A percentile compares a stretch with the other conserved stretches of the same genome.
These are phyloP conservation scores for Herpotrichia juniperi DNA, from an alignment of 2,329 filamentous ascomycete genomes.

Conservation along the genomic window DNA sequence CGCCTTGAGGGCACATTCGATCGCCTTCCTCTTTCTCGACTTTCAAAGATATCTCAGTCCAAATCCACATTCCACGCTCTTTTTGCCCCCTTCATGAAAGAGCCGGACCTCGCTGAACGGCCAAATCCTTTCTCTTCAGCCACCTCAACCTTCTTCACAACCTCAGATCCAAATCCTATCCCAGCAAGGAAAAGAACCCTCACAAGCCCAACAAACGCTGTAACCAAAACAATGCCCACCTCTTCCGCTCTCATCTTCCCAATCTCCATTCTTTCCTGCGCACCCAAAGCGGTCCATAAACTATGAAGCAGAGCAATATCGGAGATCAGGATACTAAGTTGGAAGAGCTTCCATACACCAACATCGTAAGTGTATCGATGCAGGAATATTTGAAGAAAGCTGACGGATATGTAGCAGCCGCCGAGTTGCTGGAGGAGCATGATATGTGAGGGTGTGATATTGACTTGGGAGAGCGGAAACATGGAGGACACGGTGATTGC, in stretches of 20 bases:
- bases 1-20: too few relatives aligned
- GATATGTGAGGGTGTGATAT: constrained; percentile 7
- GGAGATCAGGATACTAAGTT: constrained; percentile 8
- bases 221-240: constrained; percentile 39
- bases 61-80: too few relatives aligned
- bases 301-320: constrained; percentile 12
- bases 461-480: constrained; percentile 6
- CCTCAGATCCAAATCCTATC: constrained; percentile 7
- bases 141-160: neutral
- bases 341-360: constrained; percentile 14
- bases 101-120: too few relatives aligned
- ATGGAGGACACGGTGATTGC: constrained; percentile 3
- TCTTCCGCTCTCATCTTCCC: constrained; percentile 7
- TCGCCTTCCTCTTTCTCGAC: too few relatives aligned
- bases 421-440: constrained; percentile 17
- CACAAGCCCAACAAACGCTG: constrained; percentile 21
- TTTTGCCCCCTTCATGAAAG: too few relatives aligned
- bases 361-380: constrained; percentile 15
- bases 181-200: constrained; percentile 16
- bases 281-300: constrained; percentile 1
- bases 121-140: constrained; percentile 6
- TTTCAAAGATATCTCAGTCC: too few relatives aligned
- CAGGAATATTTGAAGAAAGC: constrained; percentile 11
- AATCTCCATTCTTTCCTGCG: constrained; percentile 3
- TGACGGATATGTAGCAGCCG: constrained; percentile 10